phyloP scores from a whole-genome alignment of 345 rosid genomes.

The Raphanus sativus region DNA sequence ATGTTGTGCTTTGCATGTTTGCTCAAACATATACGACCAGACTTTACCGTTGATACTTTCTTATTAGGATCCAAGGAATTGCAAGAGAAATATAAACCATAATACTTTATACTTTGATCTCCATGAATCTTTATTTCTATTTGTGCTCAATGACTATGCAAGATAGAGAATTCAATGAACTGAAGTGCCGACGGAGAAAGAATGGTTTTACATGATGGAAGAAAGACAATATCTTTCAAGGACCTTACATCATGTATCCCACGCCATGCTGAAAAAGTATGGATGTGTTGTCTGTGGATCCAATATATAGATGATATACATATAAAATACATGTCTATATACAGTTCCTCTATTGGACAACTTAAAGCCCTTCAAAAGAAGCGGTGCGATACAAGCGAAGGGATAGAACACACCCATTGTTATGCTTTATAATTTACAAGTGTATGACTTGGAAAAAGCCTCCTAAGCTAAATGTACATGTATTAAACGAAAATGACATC shows the following conservation, averaged over 20 bases:
- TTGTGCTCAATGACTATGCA: neutral
- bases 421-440: constrained; percentile 3
- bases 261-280: constrained; percentile 25
- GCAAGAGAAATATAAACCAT: neutral
- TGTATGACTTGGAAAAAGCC: constrained; percentile 2
- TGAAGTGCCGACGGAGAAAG: neutral
- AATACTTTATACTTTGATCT: neutral
- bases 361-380: constrained; percentile 10
- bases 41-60: neutral
- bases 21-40: neutral
- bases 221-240: constrained; percentile 8
- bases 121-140: neutral
- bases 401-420: too few relatives aligned
- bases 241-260: constrained; percentile 19
- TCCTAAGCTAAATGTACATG: constrained; percentile 22
- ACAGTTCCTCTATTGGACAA: constrained; percentile 11
- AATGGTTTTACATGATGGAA: constrained; percentile 25
- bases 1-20: neutral
- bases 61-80: neutral
- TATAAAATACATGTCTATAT: constrained; percentile 11
- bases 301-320: constrained; percentile 26
- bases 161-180: neutral
- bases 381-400: too few relatives aligned
- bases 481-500: neutral
- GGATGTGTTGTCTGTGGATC: constrained; percentile 15